Evolutionary conservation across 1,139 yeast species (phyloP).

Genomic region (Pichia inconspicua): DNA sequence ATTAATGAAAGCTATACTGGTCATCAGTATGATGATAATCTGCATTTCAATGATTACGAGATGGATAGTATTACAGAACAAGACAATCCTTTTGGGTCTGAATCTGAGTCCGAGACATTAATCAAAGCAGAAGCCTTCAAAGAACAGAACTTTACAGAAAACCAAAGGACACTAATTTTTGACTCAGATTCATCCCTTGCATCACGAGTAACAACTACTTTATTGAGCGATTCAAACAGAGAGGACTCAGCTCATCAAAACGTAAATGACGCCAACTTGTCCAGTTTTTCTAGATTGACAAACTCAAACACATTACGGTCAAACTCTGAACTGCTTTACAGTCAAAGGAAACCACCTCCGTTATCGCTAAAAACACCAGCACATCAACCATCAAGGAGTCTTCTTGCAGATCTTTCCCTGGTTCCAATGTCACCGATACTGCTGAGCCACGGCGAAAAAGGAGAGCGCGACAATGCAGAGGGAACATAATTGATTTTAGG

Average conservation of each 20-base stretch:
- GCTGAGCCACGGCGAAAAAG: neutral
- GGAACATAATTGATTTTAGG: neutral
- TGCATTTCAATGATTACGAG: neutral
- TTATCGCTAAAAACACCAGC: too few relatives aligned
- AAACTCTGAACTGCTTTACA: neutral
- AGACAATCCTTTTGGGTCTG: neutral
- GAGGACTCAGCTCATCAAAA: neutral
- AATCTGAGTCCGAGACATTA: neutral
- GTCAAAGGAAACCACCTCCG: neutral
- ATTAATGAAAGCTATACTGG: neutral
- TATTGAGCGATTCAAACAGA: neutral
- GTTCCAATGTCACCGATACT: slow-evolving; percentile 11
- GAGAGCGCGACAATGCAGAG: neutral
- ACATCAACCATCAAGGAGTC: neutral
- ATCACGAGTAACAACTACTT: neutral
- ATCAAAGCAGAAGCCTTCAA: too few relatives aligned
- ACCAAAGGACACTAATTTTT: too few relatives aligned
- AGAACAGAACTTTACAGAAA: too few relatives aligned
- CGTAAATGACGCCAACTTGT: neutral
- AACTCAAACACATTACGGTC: neutral
- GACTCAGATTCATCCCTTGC: neutral
- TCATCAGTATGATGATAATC: neutral
- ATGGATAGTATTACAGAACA: neutral
- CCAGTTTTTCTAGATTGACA: neutral
- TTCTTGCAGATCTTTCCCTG: neutral